A percentile compares a stretch with the other conserved stretches of the same genome.
Evolutionary conservation across 345 rosid genomes (phyloP).

Genomic region (Eucalyptus erythrocorys): DNA sequence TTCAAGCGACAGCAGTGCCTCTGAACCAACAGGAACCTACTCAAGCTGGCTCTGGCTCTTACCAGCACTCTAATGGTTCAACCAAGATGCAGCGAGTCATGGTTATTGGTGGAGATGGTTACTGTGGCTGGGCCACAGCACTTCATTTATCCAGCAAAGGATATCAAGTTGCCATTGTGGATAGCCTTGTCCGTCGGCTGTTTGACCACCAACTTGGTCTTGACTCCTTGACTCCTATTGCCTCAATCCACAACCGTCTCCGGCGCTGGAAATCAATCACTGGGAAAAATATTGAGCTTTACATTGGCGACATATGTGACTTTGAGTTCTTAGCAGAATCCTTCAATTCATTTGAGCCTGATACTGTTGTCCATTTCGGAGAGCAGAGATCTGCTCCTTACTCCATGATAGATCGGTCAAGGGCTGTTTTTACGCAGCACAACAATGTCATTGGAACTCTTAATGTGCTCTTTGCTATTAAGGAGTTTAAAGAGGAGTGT

Average conservation of each 20-base stretch:
- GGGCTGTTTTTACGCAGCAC: constrained; percentile 86
- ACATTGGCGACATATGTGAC: constrained; percentile 86
- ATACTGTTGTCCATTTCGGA: constrained; percentile 86
- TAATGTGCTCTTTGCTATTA: constrained; percentile 90
- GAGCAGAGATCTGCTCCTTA: constrained; percentile 97
- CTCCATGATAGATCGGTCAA: constrained; percentile 91
- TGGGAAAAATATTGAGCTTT: constrained; percentile 72
- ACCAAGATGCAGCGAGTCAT: constrained; percentile 60
- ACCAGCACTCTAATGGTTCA: constrained; percentile 13
- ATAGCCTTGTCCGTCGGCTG: constrained; percentile 76
- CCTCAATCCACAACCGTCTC: constrained; percentile 73
- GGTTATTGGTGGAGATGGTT: constrained; percentile 99
- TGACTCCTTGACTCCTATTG: constrained; percentile 75
- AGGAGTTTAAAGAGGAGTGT: constrained; percentile 79
- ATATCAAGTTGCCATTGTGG: constrained; percentile 75
- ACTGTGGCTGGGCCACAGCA: constrained; percentile 98
- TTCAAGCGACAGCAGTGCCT: constrained; percentile 35
- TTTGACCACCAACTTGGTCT: constrained; percentile 95
- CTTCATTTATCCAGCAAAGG: constrained; percentile 83
- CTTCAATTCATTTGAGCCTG: constrained; percentile 85
- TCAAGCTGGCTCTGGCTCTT: constrained; percentile 17
- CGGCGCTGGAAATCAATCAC: constrained; percentile 84
- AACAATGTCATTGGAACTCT: constrained; percentile 95
- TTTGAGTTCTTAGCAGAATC: constrained; percentile 82
- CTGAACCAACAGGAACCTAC: constrained; percentile 44